Evolutionary conservation across 768 basidiomycete species (phyloP).

Genomic region (Lyophyllum shimeji): DNA sequence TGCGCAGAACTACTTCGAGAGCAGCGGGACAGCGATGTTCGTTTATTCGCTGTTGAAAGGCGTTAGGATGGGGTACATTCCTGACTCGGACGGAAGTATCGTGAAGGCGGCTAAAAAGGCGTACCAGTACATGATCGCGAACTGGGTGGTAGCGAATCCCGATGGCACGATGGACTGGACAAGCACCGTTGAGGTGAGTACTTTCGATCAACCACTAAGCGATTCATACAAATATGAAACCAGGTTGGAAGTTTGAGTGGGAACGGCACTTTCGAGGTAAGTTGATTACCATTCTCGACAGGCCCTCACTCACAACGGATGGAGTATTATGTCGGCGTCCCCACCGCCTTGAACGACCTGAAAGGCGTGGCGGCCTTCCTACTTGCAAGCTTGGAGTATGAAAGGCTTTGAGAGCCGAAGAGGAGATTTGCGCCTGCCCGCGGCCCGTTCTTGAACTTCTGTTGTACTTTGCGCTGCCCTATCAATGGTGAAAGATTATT

Average conservation of each 20-base stretch:
- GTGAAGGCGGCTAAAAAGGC: constrained; percentile 37
- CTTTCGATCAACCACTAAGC: neutral
- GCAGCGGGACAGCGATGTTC: constrained; percentile 45
- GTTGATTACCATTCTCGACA: neutral
- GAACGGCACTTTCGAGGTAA: constrained; percentile 13
- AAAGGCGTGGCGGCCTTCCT: constrained; percentile 14
- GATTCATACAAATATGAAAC: neutral
- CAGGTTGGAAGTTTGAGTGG: constrained; percentile 16
- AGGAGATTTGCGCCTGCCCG: neutral
- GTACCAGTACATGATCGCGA: constrained; percentile 38
- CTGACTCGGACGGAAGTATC: constrained; percentile 16
- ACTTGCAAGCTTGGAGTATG: constrained; percentile 14
- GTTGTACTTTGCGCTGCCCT: neutral
- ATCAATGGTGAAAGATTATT: constrained; percentile 1
- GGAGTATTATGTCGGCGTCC: constrained; percentile 16
- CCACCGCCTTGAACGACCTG: constrained; percentile 11
- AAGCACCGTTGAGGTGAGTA: constrained; percentile 13
- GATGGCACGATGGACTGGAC: constrained; percentile 16
- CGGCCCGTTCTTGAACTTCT: neutral
- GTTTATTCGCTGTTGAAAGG: constrained; percentile 46
- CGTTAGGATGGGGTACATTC: constrained; percentile 36
- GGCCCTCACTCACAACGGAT: neutral
- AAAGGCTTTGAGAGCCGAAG: constrained; percentile 7
- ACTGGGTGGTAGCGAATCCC: constrained; percentile 10
- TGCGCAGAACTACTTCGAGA: constrained; percentile 48